These are phyloP conservation scores for Parafenestella ontariensis DNA, from an alignment of 2,329 filamentous ascomycete species.

Conservation along the genomic window DNA sequence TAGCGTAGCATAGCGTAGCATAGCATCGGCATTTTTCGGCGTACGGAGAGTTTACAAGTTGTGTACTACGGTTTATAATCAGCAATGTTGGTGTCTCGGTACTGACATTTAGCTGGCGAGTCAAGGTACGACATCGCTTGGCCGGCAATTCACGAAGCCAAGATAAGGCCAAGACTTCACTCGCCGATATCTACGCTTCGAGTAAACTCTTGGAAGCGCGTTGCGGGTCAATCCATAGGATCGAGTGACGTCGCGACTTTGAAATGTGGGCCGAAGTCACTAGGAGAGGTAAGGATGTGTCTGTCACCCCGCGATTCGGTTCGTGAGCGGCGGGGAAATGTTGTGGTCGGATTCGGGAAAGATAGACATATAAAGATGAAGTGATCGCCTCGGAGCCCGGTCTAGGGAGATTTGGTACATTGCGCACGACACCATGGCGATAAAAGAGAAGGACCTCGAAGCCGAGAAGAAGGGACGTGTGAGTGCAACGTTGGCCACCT, in stretches of 20 bases:
- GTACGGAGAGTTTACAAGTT: neutral
- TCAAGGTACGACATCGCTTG: neutral
- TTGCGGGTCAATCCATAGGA: neutral
- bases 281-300: conserved; percentile 2
- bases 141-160: neutral
- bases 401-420: neutral
- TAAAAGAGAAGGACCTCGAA: conserved; percentile 10
- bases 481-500: neutral
- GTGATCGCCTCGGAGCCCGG: neutral
- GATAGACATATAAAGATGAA: neutral
- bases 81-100: neutral
- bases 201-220: neutral
- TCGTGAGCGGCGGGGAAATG: conserved; percentile 5
- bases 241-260: neutral
- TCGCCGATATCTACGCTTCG: neutral
- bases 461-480: conserved; percentile 6
- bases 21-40: conserved; percentile 5
- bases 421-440: neutral
- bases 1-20: conserved; percentile 14
- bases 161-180: neutral
- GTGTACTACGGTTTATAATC: neutral
- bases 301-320: conserved; percentile 12
- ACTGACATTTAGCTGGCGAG: neutral
- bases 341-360: neutral
- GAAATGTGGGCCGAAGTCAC: neutral